Base-by-base conservation (phyloP, 305 asterid species). In the Caryopteris hybrid region DNA sequence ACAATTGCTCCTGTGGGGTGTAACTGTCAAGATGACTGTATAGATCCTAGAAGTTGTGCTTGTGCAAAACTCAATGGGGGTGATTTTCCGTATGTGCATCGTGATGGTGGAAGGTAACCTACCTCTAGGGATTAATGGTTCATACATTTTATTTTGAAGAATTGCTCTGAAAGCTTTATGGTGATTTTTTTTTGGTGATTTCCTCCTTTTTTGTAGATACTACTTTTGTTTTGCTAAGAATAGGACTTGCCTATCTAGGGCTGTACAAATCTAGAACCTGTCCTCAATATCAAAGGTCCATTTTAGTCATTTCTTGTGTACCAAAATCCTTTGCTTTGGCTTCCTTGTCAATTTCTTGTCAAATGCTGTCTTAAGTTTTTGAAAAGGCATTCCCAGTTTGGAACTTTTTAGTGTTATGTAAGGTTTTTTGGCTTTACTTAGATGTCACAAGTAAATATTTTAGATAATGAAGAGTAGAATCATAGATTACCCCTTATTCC, bases 11-110 rank as follows among this genome's bases (percentile, higher is more conserved):
- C 81, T 31, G 11, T 48, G n/a, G 96, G 99, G 50, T 93, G 99
- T 76, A 62, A 61, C 17, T 93, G 99, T 56, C 52, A 1, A 64
- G 97, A 69, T n/a, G n/a, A 12, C 13, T 90, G 99, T 68, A 58
- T 29, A 5, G 87, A 88, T 74, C 81, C 96, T 2, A 70, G 74
- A 63, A 79, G 55, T 60, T 93, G 99, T 74, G 85, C 87, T 27
- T 90, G 99, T 68, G 96, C 96, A 14, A 83, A 82, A 66, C 82
- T 88, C 31, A 93, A 90, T 70, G 99, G 99, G 10, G 89, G 88
- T 5, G 90, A 82, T 75, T 86, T 93, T 58, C 99, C 99, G 6
- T 93, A 88, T 52, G 99, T 88, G 34, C 80, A 75, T 9, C 80
- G 64, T 22, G 82, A 84, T 71, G 94, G 93, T 68, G 94, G 94